Evolutionary conservation across 2,329 filamentous ascomycete genomes (phyloP), one percentile per base, ranked within the genome.

Genomic region (Penicillium brevicompactum): DNA sequence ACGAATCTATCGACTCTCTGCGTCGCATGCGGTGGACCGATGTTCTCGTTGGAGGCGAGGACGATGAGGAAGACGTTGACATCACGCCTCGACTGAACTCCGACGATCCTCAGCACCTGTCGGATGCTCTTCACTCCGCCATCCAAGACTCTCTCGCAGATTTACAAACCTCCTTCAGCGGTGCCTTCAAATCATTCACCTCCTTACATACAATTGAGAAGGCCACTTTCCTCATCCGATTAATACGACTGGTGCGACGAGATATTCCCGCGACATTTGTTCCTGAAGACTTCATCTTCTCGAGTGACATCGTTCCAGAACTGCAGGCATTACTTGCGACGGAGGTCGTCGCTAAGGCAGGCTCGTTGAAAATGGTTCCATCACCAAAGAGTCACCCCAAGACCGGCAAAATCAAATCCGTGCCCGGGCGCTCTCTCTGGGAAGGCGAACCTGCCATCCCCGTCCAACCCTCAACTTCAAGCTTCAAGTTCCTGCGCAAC

Each of bases 361-460:
- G 77, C 0, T 76, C 84, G 0, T 66, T 89, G 6, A 56, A 64
- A 4, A 56, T 71, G 31, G 9, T 64, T 2, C 57, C 57, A 30
- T 48, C 57, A 2, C 52, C 48, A 5, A 56, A 49, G 9, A 34
- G 16, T 1, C 42, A 55, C 9, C 22, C 52, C 4, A 53, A 64
- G 10, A 18, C 75, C 70, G 49, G 56, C 32, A 72, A 82, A 49
- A 68, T 79, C 1, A 81, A 76, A 51, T 75, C 67, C 27, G 80
- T 90, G 0, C 80, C 82, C 2, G 86, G 87, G 6, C 81, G 86
- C 49, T 80, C 84, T 0, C 78, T 97, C 0, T 97, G 92, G 92
- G 91, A 95, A 69, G 90, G 90, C 0, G 79, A 84, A 37, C 89
- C 90, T 0, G 79, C 85, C 24, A 71, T 96, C 41, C 93, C 93